Conservation (phyloP, 2,329 filamentous ascomycete genomes). For the Phyllosticta paracitricarpa region DNA sequence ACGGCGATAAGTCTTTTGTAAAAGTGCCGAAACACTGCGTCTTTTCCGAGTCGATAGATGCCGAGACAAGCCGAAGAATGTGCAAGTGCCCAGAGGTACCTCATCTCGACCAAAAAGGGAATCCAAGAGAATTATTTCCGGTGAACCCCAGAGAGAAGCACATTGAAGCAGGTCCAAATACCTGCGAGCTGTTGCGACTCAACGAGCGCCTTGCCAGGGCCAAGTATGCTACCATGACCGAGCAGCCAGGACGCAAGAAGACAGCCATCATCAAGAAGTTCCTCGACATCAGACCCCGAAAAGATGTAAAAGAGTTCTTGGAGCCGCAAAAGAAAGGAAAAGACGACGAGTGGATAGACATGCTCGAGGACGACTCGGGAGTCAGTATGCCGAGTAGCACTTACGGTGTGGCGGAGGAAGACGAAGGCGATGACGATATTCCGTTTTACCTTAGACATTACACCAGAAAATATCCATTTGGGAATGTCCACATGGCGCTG, state of each 20-base stretch:
- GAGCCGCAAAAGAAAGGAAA: background rate
- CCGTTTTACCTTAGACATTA: slow-evolving; percentile 23
- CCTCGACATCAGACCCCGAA: background rate
- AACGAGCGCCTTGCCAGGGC: background rate
- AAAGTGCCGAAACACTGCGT: slow-evolving; percentile 29
- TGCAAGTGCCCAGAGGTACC: slow-evolving; percentile 12
- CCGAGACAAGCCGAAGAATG: slow-evolving; percentile 16
- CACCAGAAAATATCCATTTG: slow-evolving; percentile 27
- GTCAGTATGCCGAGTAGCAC: slow-evolving; percentile 12
- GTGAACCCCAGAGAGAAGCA: background rate
- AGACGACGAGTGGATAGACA: background rate
- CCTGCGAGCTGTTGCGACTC: background rate
- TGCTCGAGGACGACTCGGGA: background rate
- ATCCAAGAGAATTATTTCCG: background rate
- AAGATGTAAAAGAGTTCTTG: background rate
- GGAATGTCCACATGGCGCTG: slow-evolving; percentile 33
- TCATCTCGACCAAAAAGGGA: background rate
- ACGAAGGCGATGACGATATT: slow-evolving; percentile 17
- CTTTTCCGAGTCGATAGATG: slow-evolving; percentile 17
- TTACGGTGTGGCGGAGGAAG: slow-evolving; percentile 7
- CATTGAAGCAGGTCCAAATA: background rate
- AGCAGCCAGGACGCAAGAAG: background rate
- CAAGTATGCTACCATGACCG: background rate
- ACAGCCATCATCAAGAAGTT: background rate
- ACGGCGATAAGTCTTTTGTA: slow-evolving; percentile 18